phyloP scores from a whole-genome alignment of 352 stramenopile genomes.

The Phytophthora kernoviae region DNA sequence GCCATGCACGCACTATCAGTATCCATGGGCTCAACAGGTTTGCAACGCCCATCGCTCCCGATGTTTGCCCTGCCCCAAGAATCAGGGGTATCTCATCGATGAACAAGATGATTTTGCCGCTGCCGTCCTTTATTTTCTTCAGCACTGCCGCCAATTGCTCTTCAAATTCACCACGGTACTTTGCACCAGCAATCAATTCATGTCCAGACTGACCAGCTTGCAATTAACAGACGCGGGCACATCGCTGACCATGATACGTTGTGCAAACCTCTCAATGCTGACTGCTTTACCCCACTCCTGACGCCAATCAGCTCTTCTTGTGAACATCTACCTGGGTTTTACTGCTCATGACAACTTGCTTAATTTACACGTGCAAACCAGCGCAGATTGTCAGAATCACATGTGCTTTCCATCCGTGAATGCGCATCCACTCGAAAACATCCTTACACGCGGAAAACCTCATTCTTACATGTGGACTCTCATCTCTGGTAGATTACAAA shows the following conservation, averaged over 20 bases:
- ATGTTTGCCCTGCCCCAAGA: slow-evolving; percentile 92
- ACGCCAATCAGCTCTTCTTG: slow-evolving; percentile 94
- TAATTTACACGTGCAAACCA: too few species aligned
- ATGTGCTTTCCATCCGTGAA: too few species aligned
- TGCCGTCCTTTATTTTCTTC: slow-evolving; percentile 92
- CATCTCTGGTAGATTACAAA: too few species aligned
- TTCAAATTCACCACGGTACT: slow-evolving; percentile 99
- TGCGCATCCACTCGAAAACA: too few species aligned
- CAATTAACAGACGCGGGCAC: slow-evolving; percentile 94
- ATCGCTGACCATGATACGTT: slow-evolving; percentile 96
- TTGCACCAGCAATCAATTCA: slow-evolving; percentile 98
- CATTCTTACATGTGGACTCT: too few species aligned
- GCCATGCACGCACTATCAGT: background rate
- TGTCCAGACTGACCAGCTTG: slow-evolving; percentile 94
- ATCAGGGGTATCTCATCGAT: slow-evolving; percentile 99
- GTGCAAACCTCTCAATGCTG: slow-evolving; percentile 95
- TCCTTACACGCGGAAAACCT: too few species aligned
- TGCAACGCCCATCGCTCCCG: slow-evolving; percentile 96
- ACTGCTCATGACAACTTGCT: too few species aligned
- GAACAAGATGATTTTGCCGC: slow-evolving; percentile 98
- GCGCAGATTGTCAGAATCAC: too few species aligned
- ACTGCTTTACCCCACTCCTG: slow-evolving; percentile 97
- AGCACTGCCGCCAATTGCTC: slow-evolving; percentile 96
- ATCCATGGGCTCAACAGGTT: slow-evolving; percentile 97
- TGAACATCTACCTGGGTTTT: too few species aligned